Evolutionary conservation across 176 grass and related monocot species (phyloP).

Genomic region (Calamus simplicifolius): DNA sequence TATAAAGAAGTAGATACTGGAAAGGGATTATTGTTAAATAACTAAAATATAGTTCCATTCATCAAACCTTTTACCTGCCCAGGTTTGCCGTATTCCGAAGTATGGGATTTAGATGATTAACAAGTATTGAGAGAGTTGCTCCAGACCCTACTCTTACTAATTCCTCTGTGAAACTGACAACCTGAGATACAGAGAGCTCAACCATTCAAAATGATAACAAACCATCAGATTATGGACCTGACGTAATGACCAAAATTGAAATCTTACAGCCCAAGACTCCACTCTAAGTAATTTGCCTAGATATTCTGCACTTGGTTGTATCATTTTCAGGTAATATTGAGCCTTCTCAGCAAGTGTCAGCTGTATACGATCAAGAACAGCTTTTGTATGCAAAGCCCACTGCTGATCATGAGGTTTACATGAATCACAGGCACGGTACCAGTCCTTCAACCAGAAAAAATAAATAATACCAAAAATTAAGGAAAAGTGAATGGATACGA

Average conservation of each 20-base stretch:
- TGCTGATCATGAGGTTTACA: conserved; percentile 6
- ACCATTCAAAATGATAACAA: not conserved
- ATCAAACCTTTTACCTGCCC: conserved; percentile 1
- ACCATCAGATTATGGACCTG: not conserved
- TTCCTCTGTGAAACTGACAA: conserved; percentile 10
- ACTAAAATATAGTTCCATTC: not conserved
- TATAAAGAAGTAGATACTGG: no score
- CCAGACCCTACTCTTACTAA: conserved; percentile 6
- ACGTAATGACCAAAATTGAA: not conserved
- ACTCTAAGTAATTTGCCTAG: conserved; percentile 9
- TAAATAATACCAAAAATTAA: not conserved
- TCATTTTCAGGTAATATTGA: conserved; percentile 8
- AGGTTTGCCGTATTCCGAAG: conserved; percentile 17
- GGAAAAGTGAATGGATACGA: not conserved
- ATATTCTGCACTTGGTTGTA: conserved; percentile 15
- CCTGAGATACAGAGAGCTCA: not conserved
- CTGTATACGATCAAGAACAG: conserved; percentile 13
- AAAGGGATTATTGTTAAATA: not conserved
- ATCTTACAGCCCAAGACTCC: not conserved
- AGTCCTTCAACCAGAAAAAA: conserved; percentile 5
- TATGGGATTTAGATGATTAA: conserved; percentile 1
- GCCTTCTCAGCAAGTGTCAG: conserved; percentile 13
- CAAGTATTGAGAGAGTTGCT: conserved; percentile 7
- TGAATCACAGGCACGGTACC: not conserved
- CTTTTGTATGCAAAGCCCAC: conserved; percentile 8